Evolutionary conservation across 1,284 basidiomycete species (phyloP).

Genomic region (Tremellales sp.): DNA sequence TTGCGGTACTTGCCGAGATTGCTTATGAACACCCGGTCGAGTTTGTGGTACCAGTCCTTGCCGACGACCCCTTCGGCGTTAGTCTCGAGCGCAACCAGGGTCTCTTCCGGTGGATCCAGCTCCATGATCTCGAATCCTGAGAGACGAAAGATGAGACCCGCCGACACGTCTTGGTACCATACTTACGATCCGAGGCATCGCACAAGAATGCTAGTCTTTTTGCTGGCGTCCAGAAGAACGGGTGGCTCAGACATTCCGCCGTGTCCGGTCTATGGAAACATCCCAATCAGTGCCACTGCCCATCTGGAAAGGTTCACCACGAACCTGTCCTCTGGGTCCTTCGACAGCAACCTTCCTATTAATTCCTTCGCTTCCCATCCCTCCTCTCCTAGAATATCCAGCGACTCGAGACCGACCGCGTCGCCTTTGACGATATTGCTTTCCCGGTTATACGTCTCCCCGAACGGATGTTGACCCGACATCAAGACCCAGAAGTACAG

Average conservation of each 20-base stretch:
- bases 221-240: conserved; percentile 92
- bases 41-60: conserved; percentile 75
- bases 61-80: conserved; percentile 67
- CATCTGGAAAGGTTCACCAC: conserved; percentile 27
- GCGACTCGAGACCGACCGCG: conserved; percentile 60
- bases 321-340: conserved; percentile 67
- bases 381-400: conserved; percentile 84
- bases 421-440: conserved; percentile 81
- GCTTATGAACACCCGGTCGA: conserved; percentile 87
- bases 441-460: conserved; percentile 84
- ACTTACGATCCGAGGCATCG: conserved; percentile 82
- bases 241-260: conserved; percentile 77
- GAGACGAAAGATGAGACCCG: not conserved
- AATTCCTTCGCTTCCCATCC: conserved; percentile 78
- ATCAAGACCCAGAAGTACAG: conserved; percentile 88
- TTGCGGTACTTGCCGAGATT: conserved; percentile 95
- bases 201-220: conserved; percentile 88
- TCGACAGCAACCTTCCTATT: conserved; percentile 69
- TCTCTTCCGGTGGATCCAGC: conserved; percentile 75
- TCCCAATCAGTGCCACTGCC: not conserved
- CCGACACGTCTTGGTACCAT: not conserved
- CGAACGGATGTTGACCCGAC: conserved; percentile 83
- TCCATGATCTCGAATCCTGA: conserved; percentile 88
- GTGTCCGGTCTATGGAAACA: conserved; percentile 69
- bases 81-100: conserved; percentile 71